Evolutionary conservation across 2,329 filamentous ascomycete species (phyloP).

Genomic region (Aspergillus vadensis): DNA sequence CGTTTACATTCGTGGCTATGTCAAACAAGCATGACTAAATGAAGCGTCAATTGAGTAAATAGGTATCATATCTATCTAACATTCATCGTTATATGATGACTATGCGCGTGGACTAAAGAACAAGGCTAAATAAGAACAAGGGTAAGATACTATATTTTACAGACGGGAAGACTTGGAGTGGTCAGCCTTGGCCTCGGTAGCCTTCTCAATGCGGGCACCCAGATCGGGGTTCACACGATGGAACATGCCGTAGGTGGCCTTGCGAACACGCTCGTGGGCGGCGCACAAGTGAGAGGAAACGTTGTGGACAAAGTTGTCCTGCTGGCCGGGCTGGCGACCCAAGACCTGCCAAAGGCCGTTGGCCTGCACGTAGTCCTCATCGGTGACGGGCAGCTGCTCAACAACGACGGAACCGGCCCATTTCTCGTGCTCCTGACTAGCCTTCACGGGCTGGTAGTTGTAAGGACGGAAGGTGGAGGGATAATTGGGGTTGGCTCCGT

Average conservation of each 20-base stretch:
- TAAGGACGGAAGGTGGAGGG: slow-evolving; percentile 44
- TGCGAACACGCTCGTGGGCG: slow-evolving; percentile 57
- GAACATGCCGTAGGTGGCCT: slow-evolving; percentile 65
- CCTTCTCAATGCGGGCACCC: slow-evolving; percentile 54
- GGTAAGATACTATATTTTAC: slow-evolving; percentile 19
- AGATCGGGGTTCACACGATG: slow-evolving; percentile 56
- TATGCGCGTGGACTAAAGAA: neutral
- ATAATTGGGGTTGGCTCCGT: slow-evolving; percentile 61
- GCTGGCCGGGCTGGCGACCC: slow-evolving; percentile 54
- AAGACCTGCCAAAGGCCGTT: slow-evolving; percentile 48
- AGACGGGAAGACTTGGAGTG: slow-evolving; percentile 29
- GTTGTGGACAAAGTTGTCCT: slow-evolving; percentile 63
- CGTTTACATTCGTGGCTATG: neutral
- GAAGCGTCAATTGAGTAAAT: neutral
- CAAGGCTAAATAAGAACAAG: slow-evolving; percentile 1
- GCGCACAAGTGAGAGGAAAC: slow-evolving; percentile 59
- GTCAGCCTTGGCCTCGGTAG: slow-evolving; percentile 50
- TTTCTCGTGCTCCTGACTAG: slow-evolving; percentile 48
- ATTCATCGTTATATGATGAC: neutral
- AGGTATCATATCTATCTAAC: neutral
- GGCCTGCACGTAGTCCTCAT: slow-evolving; percentile 49
- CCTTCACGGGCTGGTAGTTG: slow-evolving; percentile 43
- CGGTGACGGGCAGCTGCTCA: slow-evolving; percentile 45
- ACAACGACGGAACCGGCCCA: slow-evolving; percentile 45
- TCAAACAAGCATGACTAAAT: neutral